phyloP scores from a whole-genome alignment of 139 green algal species.

The Tetraselmis chui region DNA sequence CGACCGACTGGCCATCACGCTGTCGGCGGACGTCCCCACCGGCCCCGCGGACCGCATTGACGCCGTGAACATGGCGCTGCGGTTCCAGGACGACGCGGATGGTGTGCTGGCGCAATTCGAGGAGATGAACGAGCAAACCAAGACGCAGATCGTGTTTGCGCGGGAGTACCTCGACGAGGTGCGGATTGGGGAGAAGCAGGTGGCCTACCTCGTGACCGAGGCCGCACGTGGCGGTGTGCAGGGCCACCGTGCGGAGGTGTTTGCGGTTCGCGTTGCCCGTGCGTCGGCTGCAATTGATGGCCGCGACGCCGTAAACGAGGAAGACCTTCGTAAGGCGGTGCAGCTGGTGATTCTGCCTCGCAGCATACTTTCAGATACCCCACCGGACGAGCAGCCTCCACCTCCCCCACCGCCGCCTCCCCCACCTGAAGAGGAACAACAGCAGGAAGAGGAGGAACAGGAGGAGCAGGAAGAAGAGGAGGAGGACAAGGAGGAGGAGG shows the following conservation, averaged over 20 bases:
- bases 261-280: constrained; percentile 77
- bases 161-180: constrained; percentile 95
- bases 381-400: constrained; percentile 58
- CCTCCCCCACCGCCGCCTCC: constrained; percentile 81
- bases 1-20: constrained; percentile 92
- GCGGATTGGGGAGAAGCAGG: constrained; percentile 77
- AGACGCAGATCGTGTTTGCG: constrained; percentile 83
- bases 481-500: constrained; percentile 26
- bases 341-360: constrained; percentile 93
- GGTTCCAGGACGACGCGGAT: constrained; percentile 36
- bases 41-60: constrained; percentile 71
- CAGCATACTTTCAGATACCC: constrained; percentile 46
- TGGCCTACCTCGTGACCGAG: constrained; percentile 92
- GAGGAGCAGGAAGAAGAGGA: constrained; percentile 56
- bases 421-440: constrained; percentile 44
- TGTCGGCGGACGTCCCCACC: constrained; percentile 74
- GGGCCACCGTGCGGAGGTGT: constrained; percentile 95
- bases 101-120: constrained; percentile 37
- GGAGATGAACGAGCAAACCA: constrained; percentile 59
- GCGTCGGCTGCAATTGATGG: constrained; percentile 81
- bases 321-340: constrained; percentile 91
- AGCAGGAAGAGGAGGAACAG: constrained; percentile 49
- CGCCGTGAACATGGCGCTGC: constrained; percentile 61
- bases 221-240: constrained; percentile 71
- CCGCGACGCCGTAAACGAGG: constrained; percentile 74